Base-by-base conservation (phyloP, 352 stramenopile genomes). In the Globisporangium alternatum region DNA sequence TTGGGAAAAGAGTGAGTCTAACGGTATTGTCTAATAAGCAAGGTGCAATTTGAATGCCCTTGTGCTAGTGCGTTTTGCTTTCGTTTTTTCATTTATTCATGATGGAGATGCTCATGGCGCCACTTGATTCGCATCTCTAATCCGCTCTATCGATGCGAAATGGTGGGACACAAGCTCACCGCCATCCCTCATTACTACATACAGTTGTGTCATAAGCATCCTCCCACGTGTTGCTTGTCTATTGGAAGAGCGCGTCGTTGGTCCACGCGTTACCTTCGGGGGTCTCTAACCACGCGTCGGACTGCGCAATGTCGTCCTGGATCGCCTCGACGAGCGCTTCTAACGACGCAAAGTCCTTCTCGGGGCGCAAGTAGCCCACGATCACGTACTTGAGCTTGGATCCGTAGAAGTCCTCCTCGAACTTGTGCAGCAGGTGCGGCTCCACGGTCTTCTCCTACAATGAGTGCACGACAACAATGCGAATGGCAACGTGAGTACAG, bases 371-470 rank as follows among this genome's bases (percentile, higher is more conserved):
- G 75, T 97, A 98, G 44, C 90, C 96, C 56, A 76, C 78, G 48
- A 99, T 86, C 61, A 98, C 71, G 55, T 98, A 87, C 74, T 96
- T 91, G 80, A 99, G 91, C 49, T 82, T 86, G 69, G 95, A 77
- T 60, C 84, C 90, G 78, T 99, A 99, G 61, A 99, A 99, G 66
- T 99, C 95, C 19, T 90, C 69, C 7, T 93, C 86, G 58, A 98
- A 98, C 59, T 95, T 88, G 64, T 96, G 81, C 70, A 98, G 86
- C 70, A 99, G 81, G 69, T 98, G 95, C 21, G 95, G 96, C 72
- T 99, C 96, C 17, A 98, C 93, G 57, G 98, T 98, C 72, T 98
- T 98, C 73, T 98, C 91, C 72, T 90, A 54, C 15, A 39, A 13
- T 19, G 25, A 37, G 13, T 13, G 25, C 48, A 37, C 22, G 25